Conservation (phyloP, 352 stramenopile genomes). For the Plasmopara halstedii region DNA sequence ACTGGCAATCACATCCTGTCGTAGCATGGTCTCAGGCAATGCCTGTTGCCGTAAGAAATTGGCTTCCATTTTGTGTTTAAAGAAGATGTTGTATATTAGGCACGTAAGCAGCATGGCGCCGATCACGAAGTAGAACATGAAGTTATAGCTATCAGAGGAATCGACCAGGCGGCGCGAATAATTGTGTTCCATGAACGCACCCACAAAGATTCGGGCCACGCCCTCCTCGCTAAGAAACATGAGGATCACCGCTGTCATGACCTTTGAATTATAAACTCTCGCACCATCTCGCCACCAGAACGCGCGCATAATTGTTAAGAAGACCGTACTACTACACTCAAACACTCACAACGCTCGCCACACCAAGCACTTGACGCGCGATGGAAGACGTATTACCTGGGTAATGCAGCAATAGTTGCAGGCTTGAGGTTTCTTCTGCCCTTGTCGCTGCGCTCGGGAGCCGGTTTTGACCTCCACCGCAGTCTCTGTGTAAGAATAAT, state of each 20-base stretch:
- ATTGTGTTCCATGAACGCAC: background rate
- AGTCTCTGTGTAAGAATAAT: background rate
- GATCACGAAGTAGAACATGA: slow-evolving; percentile 87
- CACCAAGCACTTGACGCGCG: slow-evolving; percentile 1
- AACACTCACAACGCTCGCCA: background rate
- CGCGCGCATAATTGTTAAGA: slow-evolving; percentile 8
- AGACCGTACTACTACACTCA: background rate
- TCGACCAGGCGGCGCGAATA: slow-evolving; percentile 17
- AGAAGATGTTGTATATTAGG: slow-evolving; percentile 86
- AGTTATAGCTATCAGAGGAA: slow-evolving; percentile 74
- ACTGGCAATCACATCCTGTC: slow-evolving; percentile 82
- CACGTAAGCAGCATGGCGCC: slow-evolving; percentile 83
- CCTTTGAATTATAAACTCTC: background rate
- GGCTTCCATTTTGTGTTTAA: slow-evolving; percentile 77
- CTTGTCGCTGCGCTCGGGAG: slow-evolving; percentile 19
- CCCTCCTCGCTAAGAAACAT: background rate
- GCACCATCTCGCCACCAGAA: slow-evolving; percentile 12
- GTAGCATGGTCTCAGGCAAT: slow-evolving; percentile 78
- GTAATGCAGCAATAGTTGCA: slow-evolving; percentile 1
- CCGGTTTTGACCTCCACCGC: slow-evolving; percentile 21
- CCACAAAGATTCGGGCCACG: slow-evolving; percentile 1
- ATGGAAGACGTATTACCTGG: background rate
- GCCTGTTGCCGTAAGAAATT: slow-evolving; percentile 59
- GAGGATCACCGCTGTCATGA: background rate
- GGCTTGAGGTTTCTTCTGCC: background rate